Evolutionary conservation across 1,284 basidiomycete species (phyloP), one percentile per base, ranked within the genome.

Genomic region (Cryptococcus amylolentus): DNA sequence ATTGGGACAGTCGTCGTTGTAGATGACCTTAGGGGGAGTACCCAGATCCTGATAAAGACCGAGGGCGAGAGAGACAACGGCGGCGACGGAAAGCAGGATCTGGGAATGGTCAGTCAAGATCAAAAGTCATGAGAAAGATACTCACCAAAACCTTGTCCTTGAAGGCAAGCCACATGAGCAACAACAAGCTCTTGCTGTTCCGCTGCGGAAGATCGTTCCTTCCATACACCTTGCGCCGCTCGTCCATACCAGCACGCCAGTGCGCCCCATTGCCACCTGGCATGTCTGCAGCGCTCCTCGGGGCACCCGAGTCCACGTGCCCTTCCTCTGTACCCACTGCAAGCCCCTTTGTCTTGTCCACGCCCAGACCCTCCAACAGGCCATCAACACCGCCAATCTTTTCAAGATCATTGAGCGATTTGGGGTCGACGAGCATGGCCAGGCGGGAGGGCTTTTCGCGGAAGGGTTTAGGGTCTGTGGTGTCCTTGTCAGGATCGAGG

Each of bases 1-100:
- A 44, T 85, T 78, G 5, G 72, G 68, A 61, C 79, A 78, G 5
- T 71, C 59, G 10, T 69, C 70, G n/a, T 72, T 64, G 55, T 76
- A 76, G 44, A 82, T 84, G 3, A 75, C 64, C 13, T 84, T 76
- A 6, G 84, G 82, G 0, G 82, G 74, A 0, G 86, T 84, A 13
- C 91, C 93, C 69, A 97, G 88, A 69, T 92, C 90, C 73, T 93
- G 88, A 79, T 97, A 97, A 43, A 99, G 79, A 52, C 96, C 95
- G 20, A 98, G 85, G 9, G 92, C 92, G 45, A 99, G 82, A 4
- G 95, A 97, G 47, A 98, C 84, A 52, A 91, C 85, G 5, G 96
- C 95, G 40, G 93, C 92, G 67, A 98, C 84, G 35, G 88, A 89
- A 45, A 98, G 83, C 52, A 99, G 78, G 63, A 97, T 85, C 88